Evolutionary conservation across 176 grass and related monocot species (phyloP), one percentile per base, ranked within the genome.

Genomic region (Alopecurus myosuroides): DNA sequence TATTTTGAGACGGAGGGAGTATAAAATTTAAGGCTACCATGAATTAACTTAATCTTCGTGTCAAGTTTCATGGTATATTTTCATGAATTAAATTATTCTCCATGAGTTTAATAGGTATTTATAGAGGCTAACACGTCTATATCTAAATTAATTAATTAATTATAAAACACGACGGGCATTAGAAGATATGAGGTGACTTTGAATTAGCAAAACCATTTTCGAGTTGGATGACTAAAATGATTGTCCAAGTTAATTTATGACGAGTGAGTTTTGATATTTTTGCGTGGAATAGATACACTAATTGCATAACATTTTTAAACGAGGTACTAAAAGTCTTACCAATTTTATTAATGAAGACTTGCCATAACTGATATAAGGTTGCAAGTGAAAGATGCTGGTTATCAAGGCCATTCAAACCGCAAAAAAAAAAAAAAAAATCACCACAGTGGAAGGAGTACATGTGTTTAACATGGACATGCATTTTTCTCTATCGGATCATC

Each of bases 401-500:
- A 63, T 44, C 81, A 65, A 60, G 25, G 56, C 58, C 58, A 63
- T 31, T 63, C 58, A 63, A 63, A 31, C 58, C 4, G 13, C 61
- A 17, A 64, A 63, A 18, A 6, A 64, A n/a, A 3, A 17, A 48
- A 48, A 64, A n/a, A 3, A 17, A 48, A 48, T 46, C 86, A 74
- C 51, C 37, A 86, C 50, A 74, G 5, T 31, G 66, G 86, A 83
- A 74, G 74, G 2, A 52, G 65, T 25, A 29, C 22, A 17, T 66
- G 17, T 40, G 30, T 58, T 23, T 17, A 83, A 62, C 39, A 50
- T 22, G 51, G 37, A 57, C 62, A 68, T 39, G 76, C 35, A 23
- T 68, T 53, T 79, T n/a, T 70, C 41, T 79, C 40, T 51, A 60
- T 81, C 42, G 52, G 63, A 53, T 81, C 4, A 62, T 30, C 25